Conservation (phyloP, 805 yeast genomes). For the Zygosaccharomyces kombuchaensis region DNA sequence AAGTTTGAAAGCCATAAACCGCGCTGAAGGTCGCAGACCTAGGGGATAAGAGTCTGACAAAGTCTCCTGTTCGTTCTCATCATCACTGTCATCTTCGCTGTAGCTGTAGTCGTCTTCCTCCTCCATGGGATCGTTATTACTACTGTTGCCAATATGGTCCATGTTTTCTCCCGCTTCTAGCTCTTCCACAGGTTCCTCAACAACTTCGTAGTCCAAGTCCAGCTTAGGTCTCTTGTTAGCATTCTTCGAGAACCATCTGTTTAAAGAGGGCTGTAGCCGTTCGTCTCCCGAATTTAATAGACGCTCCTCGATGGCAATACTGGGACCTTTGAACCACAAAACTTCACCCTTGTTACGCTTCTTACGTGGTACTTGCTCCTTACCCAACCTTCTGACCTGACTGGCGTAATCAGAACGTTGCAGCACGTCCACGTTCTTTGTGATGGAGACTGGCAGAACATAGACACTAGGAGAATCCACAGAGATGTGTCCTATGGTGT, state of each 20-base stretch:
- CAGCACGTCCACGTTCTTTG: slow-evolving; percentile 34
- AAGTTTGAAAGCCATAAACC: slow-evolving; percentile 60
- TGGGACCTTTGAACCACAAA: slow-evolving; percentile 69
- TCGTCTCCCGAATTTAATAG: slow-evolving; percentile 29
- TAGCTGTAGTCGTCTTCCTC: slow-evolving; percentile 20
- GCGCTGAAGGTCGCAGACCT: slow-evolving; percentile 59
- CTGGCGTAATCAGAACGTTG: slow-evolving; percentile 34
- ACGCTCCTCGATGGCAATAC: slow-evolving; percentile 44
- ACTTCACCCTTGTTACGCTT: slow-evolving; percentile 38
- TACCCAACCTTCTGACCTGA: slow-evolving; percentile 22
- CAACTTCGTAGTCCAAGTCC: slow-evolving; percentile 25
- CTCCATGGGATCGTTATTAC: slow-evolving; percentile 13
- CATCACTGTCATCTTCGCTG: slow-evolving; percentile 21
- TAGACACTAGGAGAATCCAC: slow-evolving; percentile 30
- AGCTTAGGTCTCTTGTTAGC: slow-evolving; percentile 24
- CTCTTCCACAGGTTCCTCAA: slow-evolving; percentile 20
- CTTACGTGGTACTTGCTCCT: slow-evolving; percentile 24
- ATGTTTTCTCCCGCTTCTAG: slow-evolving; percentile 4
- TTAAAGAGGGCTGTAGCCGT: slow-evolving; percentile 19
- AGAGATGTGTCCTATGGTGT: slow-evolving; percentile 22
- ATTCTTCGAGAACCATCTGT: slow-evolving; percentile 23
- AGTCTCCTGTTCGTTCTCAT: slow-evolving; percentile 17
- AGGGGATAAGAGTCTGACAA: slow-evolving; percentile 25
- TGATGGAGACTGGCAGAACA: slow-evolving; percentile 26
- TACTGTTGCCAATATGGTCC: slow-evolving; percentile 4